Base-by-base conservation (phyloP, 352 stramenopile genomes). In the Pythium apleroticum region DNA sequence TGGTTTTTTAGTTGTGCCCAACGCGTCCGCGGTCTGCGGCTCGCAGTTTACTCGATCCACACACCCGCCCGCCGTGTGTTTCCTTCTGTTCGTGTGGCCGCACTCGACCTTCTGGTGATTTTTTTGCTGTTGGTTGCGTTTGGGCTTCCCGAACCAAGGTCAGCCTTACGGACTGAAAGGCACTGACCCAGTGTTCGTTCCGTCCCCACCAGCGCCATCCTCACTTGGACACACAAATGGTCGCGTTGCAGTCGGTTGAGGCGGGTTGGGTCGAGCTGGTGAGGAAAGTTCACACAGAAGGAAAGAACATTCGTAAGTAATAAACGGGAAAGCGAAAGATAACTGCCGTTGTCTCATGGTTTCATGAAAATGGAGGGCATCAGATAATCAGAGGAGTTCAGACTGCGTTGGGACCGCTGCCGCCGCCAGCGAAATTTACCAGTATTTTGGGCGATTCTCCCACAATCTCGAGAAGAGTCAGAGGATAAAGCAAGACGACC, bases 291-390 rank as follows among this genome's bases (percentile, higher is more conserved):
- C 63, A 59, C 62, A 59, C 9, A 27, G 54, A 69, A 64, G 37
- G 56, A 69, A 64, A 69, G 63, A 69, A 69, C 37, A 24, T 54
- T 53, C 61, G 61, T 12, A 62, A 68, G 61, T 68, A 68, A 68
- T 68, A 43, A 58, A 68, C 41, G 30, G 35, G n/a, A 49, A 37
- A 10, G 6, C 17, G 25, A 57, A 62, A 41, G 35, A 54, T 61
- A 57, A 54, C 50, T 8, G 52, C 53, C 30, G 14, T 17, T 54
- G 50, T 56, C 27, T 20, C 50, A 41, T 45, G 25, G 30, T 53
- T 53, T 35, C 45, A 31, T 52, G 45, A 52, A 3, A n/a, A n/a
- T 52, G 30, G 4, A 20, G 24, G 25, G 46, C 25, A 35, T 53
- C 46, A 53, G 22, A 35, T 35, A 53, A 53, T 53, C 46, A 53